phyloP scores from a whole-genome alignment of 23 red algal species.

The Gracilaria gracilis region DNA sequence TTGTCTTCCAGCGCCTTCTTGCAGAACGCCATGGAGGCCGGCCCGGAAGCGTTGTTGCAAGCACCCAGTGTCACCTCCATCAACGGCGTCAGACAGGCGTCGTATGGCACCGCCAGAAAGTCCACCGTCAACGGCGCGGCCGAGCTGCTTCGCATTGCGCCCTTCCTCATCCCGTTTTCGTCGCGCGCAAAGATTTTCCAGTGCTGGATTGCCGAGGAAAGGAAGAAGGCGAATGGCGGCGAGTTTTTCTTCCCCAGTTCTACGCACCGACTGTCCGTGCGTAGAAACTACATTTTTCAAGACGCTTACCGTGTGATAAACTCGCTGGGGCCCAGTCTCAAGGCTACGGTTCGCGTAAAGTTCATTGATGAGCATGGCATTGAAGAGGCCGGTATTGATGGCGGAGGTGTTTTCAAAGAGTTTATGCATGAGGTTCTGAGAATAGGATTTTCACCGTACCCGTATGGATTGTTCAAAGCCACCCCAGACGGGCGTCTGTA shows the following conservation, averaged over 20 bases:
- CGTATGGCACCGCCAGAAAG: constrained; percentile 36
- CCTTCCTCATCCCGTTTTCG: constrained; percentile 85
- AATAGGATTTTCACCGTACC: constrained; percentile 84
- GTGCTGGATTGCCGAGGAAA: constrained; percentile 75
- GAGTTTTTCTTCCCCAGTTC: constrained; percentile 58
- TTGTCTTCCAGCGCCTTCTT: constrained; percentile 68
- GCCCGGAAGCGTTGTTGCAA: constrained; percentile 41
- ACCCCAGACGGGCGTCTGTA: constrained; percentile 86
- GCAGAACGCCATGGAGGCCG: constrained; percentile 59
- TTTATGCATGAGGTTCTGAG: constrained; percentile 94
- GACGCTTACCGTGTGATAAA: constrained; percentile 89
- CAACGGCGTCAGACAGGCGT: constrained; percentile 23
- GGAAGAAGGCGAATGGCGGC: constrained; percentile 58
- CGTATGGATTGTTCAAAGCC: constrained; percentile 90
- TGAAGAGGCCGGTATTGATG: constrained; percentile 98
- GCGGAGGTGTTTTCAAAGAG: constrained; percentile 99
- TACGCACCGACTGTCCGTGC: constrained; percentile 80
- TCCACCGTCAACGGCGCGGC: constrained; percentile 58
- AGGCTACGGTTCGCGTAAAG: constrained; percentile 79
- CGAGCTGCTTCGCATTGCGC: constrained; percentile 82
- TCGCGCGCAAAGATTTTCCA: constrained; percentile 87
- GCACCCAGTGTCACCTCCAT: constrained; percentile 26
- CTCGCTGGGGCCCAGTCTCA: constrained; percentile 42
- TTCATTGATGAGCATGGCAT: constrained; percentile 98
- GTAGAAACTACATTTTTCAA: constrained; percentile 87